Percentiles rank a stretch among this genome's conserved stretches.
Evolutionary conservation across 2,329 filamentous ascomycete species (phyloP).

Genomic region (Talaromyces sp.): DNA sequence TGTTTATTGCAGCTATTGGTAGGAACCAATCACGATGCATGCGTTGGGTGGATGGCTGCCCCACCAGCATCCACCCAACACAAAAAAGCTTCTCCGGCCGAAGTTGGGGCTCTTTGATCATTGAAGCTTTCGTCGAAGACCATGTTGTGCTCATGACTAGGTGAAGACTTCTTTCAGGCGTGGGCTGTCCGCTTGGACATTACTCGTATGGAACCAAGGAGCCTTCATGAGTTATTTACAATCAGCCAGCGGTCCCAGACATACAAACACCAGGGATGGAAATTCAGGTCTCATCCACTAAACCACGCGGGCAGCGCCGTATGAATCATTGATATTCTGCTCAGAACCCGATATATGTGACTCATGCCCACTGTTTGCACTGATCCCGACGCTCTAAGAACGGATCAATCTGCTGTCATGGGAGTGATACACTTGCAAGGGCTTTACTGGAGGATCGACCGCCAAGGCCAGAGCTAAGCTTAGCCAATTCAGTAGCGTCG

Average conservation of each 20-base stretch:
- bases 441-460: background rate
- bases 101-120: background rate
- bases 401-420: background rate
- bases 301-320: too few species aligned
- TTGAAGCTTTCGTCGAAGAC: background rate
- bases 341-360: background rate
- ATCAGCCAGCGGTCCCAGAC: slow-evolving; percentile 7
- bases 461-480: background rate
- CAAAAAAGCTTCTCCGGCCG: background rate
- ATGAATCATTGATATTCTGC: background rate
- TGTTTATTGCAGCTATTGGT: background rate
- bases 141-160: background rate
- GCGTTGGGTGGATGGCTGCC: background rate
- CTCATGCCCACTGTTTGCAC: background rate
- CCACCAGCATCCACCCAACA: background rate
- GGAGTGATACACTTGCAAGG: background rate
- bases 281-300: background rate
- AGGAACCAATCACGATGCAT: background rate
- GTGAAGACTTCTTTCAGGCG: background rate
- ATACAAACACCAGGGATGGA: background rate
- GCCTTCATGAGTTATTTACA: background rate
- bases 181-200: background rate
- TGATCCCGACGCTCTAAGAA: background rate
- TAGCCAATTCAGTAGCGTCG: background rate
- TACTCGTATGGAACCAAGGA: background rate